These are phyloP conservation scores for Petrea volubilis DNA, from an alignment of 257 asterid species.

Conservation along the genomic window DNA sequence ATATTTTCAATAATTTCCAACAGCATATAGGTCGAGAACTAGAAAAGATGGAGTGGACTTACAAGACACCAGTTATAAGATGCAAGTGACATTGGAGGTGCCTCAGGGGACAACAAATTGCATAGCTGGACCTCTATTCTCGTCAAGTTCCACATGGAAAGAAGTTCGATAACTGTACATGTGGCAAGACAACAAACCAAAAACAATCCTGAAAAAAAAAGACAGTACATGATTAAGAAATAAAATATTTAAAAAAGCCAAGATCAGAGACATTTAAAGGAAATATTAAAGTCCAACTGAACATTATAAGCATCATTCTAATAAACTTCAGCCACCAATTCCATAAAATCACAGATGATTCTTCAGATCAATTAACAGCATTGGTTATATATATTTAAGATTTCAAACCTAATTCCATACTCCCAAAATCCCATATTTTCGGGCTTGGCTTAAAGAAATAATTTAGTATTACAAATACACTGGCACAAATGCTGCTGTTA, in stretches of 20 bases:
- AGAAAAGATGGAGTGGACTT: conserved; percentile 39
- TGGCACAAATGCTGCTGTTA: not conserved
- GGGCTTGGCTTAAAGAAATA: not conserved
- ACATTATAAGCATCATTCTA: not conserved
- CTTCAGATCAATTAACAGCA: conserved; percentile 3
- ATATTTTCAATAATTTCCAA: not conserved
- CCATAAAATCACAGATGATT: not conserved
- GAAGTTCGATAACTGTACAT: conserved; percentile 78
- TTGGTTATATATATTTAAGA: not conserved
- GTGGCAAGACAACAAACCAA: conserved; percentile 54
- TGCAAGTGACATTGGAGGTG: conserved; percentile 86
- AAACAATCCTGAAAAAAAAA: conserved; percentile 58
- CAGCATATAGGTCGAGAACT: not conserved
- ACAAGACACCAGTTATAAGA: conserved; percentile 97
- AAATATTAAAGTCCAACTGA: not conserved
- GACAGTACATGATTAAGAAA: not conserved
- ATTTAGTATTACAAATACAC: not conserved
- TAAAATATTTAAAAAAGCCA: not conserved
- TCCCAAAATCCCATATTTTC: not conserved
- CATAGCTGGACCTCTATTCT: conserved; percentile 94
- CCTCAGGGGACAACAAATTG: conserved; percentile 93
- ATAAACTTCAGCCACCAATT: not conserved
- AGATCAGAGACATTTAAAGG: not conserved
- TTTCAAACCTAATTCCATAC: not conserved
- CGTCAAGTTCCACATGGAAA: conserved; percentile 99